A percentile compares a stretch with the other conserved stretches of the same genome.
Conservation (phyloP, 768 basidiomycete genomes). For the Chalciporus piperatus region DNA sequence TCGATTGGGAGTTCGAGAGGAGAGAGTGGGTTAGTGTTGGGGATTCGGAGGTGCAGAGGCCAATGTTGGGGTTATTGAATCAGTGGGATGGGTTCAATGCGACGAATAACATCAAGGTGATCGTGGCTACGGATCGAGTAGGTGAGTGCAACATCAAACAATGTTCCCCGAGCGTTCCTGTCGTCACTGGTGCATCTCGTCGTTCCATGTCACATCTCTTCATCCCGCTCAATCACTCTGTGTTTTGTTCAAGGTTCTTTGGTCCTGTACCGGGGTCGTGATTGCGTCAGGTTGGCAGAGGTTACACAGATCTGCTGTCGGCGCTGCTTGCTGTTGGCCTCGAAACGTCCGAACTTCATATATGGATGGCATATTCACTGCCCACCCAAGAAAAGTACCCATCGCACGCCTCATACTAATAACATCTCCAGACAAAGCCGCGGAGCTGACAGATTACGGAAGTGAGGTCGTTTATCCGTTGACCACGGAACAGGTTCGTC, state of each 20-base stretch:
- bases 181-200: conserved; percentile 72
- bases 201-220: neutral
- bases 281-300: conserved; percentile 87
- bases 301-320: conserved; percentile 96
- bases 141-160: conserved; percentile 61
- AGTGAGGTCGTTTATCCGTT: conserved; percentile 98
- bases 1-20: conserved; percentile 93
- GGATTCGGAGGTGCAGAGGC: conserved; percentile 86
- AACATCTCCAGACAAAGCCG: conserved; percentile 96
- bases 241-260: conserved; percentile 73
- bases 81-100: conserved; percentile 87
- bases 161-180: conserved; percentile 84
- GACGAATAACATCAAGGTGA: conserved; percentile 82
- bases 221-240: neutral
- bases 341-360: conserved; percentile 87
- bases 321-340: conserved; percentile 92
- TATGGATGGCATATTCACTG: conserved; percentile 99
- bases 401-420: conserved; percentile 89
- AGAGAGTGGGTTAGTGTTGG: conserved; percentile 75
- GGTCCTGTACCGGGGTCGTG: conserved; percentile 94
- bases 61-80: conserved; percentile 86
- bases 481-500: conserved; percentile 86
- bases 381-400: conserved; percentile 94
- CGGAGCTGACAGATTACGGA: conserved; percentile 97
- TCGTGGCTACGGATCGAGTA: conserved; percentile 98